phyloP scores from a whole-genome alignment of 2,329 filamentous ascomycete genomes.

The Talaromyces amestolkiae region DNA sequence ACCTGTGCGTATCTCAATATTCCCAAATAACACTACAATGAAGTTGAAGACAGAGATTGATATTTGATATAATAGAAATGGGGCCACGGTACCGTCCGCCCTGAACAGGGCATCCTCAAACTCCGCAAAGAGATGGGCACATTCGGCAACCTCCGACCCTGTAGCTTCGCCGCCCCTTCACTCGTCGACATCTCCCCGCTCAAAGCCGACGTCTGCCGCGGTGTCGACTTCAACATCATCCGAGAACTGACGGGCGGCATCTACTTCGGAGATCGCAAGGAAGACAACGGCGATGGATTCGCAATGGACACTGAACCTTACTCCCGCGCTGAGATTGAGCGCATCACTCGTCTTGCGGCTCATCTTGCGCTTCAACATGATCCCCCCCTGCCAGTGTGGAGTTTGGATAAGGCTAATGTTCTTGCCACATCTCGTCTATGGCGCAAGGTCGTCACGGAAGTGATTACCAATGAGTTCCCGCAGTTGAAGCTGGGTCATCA shows the following conservation, averaged over 20 bases:
- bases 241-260: conserved; percentile 90
- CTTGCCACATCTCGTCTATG: conserved; percentile 86
- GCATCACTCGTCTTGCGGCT: conserved; percentile 77
- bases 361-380: conserved; percentile 74
- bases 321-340: conserved; percentile 79
- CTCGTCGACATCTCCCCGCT: conserved; percentile 83
- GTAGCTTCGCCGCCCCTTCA: conserved; percentile 87
- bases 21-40: neutral
- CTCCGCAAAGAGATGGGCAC: conserved; percentile 92
- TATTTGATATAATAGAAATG: conserved; percentile 61
- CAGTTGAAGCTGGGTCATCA: conserved; percentile 81
- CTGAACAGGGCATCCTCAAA: conserved; percentile 85
- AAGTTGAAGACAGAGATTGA: conserved; percentile 4
- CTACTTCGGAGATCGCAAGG: conserved; percentile 89
- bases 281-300: conserved; percentile 68
- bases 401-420: conserved; percentile 94
- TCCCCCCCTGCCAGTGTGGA: conserved; percentile 77
- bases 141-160: conserved; percentile 93
- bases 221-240: conserved; percentile 88
- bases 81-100: conserved; percentile 82
- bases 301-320: conserved; percentile 88
- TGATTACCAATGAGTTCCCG: conserved; percentile 86
- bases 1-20: conserved; percentile 53
- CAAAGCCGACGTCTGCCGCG: conserved; percentile 78
- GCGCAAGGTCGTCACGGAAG: conserved; percentile 80